These are phyloP conservation scores for Cairneyella variabilis DNA, from an alignment of 495 filamentous ascomycete genomes.

Conservation along the genomic window DNA sequence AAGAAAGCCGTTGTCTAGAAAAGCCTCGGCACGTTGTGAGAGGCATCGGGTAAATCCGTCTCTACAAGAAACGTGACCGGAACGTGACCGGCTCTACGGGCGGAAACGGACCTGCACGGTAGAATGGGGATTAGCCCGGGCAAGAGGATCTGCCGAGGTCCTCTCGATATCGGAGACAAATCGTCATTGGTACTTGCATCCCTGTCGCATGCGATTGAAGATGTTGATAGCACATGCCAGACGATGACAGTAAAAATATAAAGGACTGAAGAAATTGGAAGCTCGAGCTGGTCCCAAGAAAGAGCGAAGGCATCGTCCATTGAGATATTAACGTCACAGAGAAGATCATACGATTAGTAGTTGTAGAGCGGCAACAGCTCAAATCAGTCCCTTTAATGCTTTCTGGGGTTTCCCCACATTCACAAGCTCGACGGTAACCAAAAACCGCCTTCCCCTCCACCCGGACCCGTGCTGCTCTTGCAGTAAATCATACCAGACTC, in stretches of 20 bases:
- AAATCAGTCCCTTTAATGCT: not conserved
- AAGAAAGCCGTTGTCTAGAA: too few relatives aligned
- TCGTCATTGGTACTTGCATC: too few relatives aligned
- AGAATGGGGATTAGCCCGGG: not conserved
- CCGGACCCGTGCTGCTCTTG: conserved; percentile 14
- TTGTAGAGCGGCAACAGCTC: conserved; percentile 1
- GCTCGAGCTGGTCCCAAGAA: not conserved
- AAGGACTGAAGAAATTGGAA: too few relatives aligned
- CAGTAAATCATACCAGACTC: not conserved
- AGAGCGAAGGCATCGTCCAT: not conserved
- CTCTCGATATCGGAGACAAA: too few relatives aligned
- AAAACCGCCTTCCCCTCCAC: conserved; percentile 13
- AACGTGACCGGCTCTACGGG: too few relatives aligned
- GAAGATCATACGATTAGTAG: not conserved
- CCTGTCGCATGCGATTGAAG: too few relatives aligned
- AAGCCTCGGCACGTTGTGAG: conserved; percentile 9
- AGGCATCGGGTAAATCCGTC: not conserved
- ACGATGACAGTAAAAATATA: too few relatives aligned
- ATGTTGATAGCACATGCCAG: too few relatives aligned
- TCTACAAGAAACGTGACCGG: not conserved
- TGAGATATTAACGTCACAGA: not conserved
- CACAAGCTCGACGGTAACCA: conserved; percentile 11
- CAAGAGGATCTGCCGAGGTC: too few relatives aligned
- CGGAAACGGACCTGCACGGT: not conserved
- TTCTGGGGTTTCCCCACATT: conserved; percentile 19